Conservation (phyloP, 2,329 filamentous ascomycete genomes). For the Penicillium sp. region DNA sequence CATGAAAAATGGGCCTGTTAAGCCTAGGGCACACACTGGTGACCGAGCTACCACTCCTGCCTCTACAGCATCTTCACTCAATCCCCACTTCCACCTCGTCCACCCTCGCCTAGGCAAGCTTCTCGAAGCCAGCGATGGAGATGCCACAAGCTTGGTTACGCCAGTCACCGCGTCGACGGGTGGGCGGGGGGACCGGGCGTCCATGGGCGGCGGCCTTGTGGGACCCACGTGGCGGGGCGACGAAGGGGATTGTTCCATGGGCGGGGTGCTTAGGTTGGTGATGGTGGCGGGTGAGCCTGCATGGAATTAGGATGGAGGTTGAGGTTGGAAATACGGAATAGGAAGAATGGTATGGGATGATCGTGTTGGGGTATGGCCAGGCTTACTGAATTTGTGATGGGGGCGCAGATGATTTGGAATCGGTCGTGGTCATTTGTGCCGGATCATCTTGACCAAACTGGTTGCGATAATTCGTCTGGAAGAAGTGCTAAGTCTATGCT, state of each 20-base stretch:
- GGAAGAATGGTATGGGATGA: not conserved
- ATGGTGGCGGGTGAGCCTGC: not conserved
- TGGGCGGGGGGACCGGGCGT: not conserved
- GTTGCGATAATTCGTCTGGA: not conserved
- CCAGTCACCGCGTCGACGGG: not conserved
- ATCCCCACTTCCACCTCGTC: not conserved
- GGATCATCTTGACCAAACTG: no score
- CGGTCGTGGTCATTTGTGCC: no score
- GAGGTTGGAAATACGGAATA: not conserved
- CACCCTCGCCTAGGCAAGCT: not conserved
- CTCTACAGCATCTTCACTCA: no score
- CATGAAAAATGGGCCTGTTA: no score
- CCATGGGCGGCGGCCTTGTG: slow-evolving; percentile 6
- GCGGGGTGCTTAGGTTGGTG: not conserved
- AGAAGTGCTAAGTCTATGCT: not conserved
- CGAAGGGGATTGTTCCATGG: slow-evolving; percentile 2
- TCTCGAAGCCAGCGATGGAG: not conserved
- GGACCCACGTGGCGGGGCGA: slow-evolving; percentile 12
- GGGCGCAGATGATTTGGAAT: no score
- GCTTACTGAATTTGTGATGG: not conserved
- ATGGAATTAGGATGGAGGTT: not conserved
- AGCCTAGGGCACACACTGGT: no score
- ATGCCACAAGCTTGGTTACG: not conserved
- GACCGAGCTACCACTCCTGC: no score
- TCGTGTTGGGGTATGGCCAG: not conserved